Evolutionary conservation across 2,329 filamentous ascomycete genomes (phyloP), one percentile per base, ranked within the genome.

Genomic region (Mycosphaerelloides madeirae): DNA sequence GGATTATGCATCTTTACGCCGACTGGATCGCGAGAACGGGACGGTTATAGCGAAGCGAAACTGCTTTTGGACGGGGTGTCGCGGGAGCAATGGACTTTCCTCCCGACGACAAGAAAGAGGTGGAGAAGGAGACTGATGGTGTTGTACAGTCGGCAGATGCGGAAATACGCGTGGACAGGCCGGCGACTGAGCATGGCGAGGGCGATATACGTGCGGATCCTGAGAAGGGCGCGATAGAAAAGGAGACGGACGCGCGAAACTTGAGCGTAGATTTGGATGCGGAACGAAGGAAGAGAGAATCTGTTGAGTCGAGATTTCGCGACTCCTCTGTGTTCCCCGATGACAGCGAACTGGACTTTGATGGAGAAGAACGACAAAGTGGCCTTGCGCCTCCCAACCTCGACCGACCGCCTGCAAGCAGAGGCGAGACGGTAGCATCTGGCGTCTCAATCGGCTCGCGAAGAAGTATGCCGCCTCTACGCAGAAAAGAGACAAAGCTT

Each of bases 401-500:
- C 16, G 29, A 43, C 22, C 38, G 51, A 25, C 51, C 51, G 12
- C 41, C 29, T n/a, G 45, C 46, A 31, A 51, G 43, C 15, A 41
- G 51, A 36, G 50, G 50, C 2, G 44, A 47, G 33, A 52, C 46
- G 3, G 37, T 41, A 12, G 46, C 46, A 25, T 50, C 48, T n/a
- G 47, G 39, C 3, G 36, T 45, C 8, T 49, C 51, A n/a, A 36
- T 43, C 6, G 44, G 34, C 15, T 50, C 51, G 22, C 41, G 40
- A 15, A 45, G 50, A 38, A 56, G 53, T 43, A 41, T 58, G 35
- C 55, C 55, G 14, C 50, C 51, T 13, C 36, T 58, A 28, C 46
- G 53, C 13, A 43, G 55, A 37, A 47, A 46, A 37, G 55, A 58
- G 43, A 58, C 55, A 16, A 53, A 54, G 39, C 53, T 60, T 22